phyloP scores from a whole-genome alignment of 2,329 filamentous ascomycete genomes.

The Epichloe sibirici region DNA sequence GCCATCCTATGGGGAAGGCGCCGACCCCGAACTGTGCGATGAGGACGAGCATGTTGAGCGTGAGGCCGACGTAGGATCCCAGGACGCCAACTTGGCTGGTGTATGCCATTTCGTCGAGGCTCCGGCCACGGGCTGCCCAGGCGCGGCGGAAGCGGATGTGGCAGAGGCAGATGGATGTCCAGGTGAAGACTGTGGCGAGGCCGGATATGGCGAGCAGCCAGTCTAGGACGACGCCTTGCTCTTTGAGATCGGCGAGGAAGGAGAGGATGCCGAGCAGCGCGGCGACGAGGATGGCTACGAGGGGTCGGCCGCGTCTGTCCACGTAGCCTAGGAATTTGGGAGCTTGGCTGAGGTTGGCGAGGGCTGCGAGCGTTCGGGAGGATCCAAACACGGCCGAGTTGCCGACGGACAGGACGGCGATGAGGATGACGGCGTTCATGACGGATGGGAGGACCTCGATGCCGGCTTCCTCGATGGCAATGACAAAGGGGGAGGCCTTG shows the following conservation, averaged over 20 bases:
- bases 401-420: slow-evolving; percentile 80
- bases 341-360: slow-evolving; percentile 79
- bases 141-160: slow-evolving; percentile 83
- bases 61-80: slow-evolving; percentile 71
- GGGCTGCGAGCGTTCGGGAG: slow-evolving; percentile 76
- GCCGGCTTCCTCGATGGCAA: slow-evolving; percentile 75
- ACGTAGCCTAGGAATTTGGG: slow-evolving; percentile 69
- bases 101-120: slow-evolving; percentile 70
- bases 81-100: slow-evolving; percentile 62
- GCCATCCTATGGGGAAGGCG: slow-evolving; percentile 58
- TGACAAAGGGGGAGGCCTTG: slow-evolving; percentile 81
- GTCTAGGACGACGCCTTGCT: slow-evolving; percentile 53
- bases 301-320: slow-evolving; percentile 68
- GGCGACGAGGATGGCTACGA: slow-evolving; percentile 59
- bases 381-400: slow-evolving; percentile 89
- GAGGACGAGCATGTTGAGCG: slow-evolving; percentile 64
- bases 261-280: slow-evolving; percentile 59
- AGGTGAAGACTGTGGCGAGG: slow-evolving; percentile 64
- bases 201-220: slow-evolving; percentile 72
- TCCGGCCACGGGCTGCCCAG: slow-evolving; percentile 60
- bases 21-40: slow-evolving; percentile 82
- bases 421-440: slow-evolving; percentile 91
- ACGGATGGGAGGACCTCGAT: slow-evolving; percentile 72
- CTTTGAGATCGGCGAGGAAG: slow-evolving; percentile 54
- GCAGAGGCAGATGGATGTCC: slow-evolving; percentile 74